These are phyloP conservation scores for Ganoderma resinaceum DNA, from an alignment of 1,284 basidiomycete species.

Conservation along the genomic window DNA sequence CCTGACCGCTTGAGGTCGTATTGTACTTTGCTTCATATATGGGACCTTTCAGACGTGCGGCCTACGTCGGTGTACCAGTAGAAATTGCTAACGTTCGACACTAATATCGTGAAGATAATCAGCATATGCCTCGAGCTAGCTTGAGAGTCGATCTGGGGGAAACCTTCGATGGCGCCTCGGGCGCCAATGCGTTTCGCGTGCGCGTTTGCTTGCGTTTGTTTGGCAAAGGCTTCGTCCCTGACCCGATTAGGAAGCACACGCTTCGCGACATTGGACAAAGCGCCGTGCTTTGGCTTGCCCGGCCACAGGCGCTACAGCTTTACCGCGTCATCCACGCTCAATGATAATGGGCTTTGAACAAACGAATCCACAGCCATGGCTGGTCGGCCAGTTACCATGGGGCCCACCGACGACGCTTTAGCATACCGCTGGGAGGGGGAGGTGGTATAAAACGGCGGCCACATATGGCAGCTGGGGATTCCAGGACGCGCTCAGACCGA, in stretches of 20 bases:
- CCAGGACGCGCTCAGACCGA: background rate
- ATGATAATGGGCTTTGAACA: background rate
- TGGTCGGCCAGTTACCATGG: background rate
- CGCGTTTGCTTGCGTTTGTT: background rate
- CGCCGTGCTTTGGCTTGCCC: background rate
- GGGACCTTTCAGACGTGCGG: background rate
- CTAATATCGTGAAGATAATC: too few relatives aligned
- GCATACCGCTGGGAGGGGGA: background rate
- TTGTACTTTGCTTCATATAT: background rate
- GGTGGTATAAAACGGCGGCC: background rate
- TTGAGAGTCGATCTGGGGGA: too few relatives aligned
- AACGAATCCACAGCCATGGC: background rate
- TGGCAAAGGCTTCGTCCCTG: background rate
- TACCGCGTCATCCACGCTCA: background rate
- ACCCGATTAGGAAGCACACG: background rate
- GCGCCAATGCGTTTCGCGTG: background rate
- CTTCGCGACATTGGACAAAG: background rate
- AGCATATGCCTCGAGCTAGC: too few relatives aligned
- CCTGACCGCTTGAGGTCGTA: background rate
- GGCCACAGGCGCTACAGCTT: background rate
- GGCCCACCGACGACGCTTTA: background rate
- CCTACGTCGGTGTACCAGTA: background rate
- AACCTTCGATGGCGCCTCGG: too few relatives aligned
- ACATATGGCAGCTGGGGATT: background rate
- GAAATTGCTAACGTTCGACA: too few relatives aligned